Base-by-base conservation (phyloP, 2,329 filamentous ascomycete species). In the Penicillium sp. region DNA sequence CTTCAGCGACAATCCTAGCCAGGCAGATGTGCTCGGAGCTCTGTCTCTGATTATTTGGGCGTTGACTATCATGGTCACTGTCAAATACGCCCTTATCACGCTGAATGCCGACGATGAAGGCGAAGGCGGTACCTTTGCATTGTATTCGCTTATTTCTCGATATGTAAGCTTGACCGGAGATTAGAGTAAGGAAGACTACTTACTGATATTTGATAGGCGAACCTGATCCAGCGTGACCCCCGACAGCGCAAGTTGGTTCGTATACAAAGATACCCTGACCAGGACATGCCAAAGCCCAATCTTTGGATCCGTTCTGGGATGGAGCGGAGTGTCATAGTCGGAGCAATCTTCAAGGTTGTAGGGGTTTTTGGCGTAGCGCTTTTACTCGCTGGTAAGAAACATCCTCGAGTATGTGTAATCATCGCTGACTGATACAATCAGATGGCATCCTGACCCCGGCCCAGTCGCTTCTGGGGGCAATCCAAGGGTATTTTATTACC, bases 371-470 rank as follows among this genome's bases (percentile, higher is more conserved):
- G 77, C 9, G 80, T 83, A 2, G 76, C 77, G 9, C 77, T 83
- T 71, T 77, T 83, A 55, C 77, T 83, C 64, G 77, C 80, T 46
- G 68, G 65, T 65, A 65, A 28, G 30, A 3, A 16, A 7, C n/a
- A 3, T 16, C 3, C 12, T 14, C 30, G 20, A n/a, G 16, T 28
- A 52, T 14, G 28, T 24, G 11, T 7, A 33, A n/a, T 6, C 1
- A 4, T n/a, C 5, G 33, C 33, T 24, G 12, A 23, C 40, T 26
- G 11, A n/a, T 8, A 23, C 24, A 28, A 30, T 12, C 28, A 56
- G 81, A 84, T 66, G 80, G 81, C 23, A 75, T 83, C 28, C 68
- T 83, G 8, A 83, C 81, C 1, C 81, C 81, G 0, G 81, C 81
- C 11, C 81, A 83, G 62, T 83, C 80, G 9, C 79, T 83, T 1